A percentile compares a stretch with the other conserved stretches of the same genome.
Conservation (phyloP, 352 stramenopile genomes). For the Phytophthora parvispora region DNA sequence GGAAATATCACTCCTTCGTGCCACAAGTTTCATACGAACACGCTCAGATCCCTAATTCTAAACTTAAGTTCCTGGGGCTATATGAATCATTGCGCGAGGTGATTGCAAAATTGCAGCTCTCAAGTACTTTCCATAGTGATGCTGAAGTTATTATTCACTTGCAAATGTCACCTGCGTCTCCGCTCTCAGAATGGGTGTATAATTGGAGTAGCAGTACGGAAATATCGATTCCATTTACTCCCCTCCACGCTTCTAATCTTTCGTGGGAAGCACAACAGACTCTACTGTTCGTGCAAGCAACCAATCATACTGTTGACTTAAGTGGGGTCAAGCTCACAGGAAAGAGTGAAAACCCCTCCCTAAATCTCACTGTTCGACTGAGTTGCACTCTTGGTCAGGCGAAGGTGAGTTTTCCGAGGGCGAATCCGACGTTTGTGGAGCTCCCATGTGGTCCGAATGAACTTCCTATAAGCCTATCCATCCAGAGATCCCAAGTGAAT, state of each 20-base stretch:
- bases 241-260: background rate
- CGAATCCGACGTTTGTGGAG: background rate
- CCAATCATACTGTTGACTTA: background rate
- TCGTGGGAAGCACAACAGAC: background rate
- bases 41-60: constrained; percentile 28
- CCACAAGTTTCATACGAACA: constrained; percentile 56
- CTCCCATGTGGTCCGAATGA: background rate
- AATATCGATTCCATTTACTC: constrained; percentile 19
- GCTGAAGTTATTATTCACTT: constrained; percentile 24
- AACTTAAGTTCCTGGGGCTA: constrained; percentile 31
- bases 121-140: background rate
- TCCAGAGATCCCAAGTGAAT: background rate
- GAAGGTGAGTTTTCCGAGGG: background rate
- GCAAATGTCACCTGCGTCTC: constrained; percentile 1
- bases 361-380: constrained; percentile 2
- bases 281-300: constrained; percentile 1
- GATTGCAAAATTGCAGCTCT: constrained; percentile 28
- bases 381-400: constrained; percentile 4
- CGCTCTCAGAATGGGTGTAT: background rate
- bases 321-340: constrained; percentile 3
- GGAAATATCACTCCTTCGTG: constrained; percentile 39
- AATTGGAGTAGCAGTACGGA: constrained; percentile 7
- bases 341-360: background rate
- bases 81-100: constrained; percentile 22
- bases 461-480: background rate